Conservation (phyloP, 345 rosid species). For the Pelargonium nanum region DNA sequence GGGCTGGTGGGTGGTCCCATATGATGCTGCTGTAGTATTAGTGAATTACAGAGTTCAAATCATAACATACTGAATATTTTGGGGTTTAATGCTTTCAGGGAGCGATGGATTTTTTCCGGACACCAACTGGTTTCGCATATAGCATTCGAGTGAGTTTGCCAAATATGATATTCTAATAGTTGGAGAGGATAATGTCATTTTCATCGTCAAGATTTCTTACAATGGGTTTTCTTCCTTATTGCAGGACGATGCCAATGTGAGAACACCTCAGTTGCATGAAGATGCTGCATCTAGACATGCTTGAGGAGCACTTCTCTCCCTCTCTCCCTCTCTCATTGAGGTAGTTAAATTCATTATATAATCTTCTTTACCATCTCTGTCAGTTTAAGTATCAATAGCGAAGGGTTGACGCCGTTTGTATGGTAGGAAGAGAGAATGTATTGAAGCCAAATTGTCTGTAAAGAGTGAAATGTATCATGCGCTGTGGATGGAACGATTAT, state of each 20-base stretch:
- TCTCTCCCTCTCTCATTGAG: background rate
- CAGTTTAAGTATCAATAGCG: background rate
- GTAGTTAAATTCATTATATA: too few species aligned
- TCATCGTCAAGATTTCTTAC: background rate
- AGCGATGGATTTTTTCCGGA: conserved; percentile 65
- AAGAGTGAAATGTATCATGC: conserved; percentile 14
- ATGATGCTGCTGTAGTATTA: background rate
- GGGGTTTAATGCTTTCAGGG: conserved; percentile 28
- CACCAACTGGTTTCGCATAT: conserved; percentile 34
- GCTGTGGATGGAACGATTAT: conserved; percentile 10
- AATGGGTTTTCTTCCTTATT: conserved; percentile 3
- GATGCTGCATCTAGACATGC: conserved; percentile 64
- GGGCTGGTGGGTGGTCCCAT: conserved; percentile 30
- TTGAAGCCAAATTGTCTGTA: conserved; percentile 14
- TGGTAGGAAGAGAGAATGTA: conserved; percentile 7
- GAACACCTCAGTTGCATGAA: conserved; percentile 62
- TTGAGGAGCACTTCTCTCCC: conserved; percentile 14
- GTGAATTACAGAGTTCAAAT: background rate
- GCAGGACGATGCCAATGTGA: conserved; percentile 73
- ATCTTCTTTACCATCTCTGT: too few species aligned
- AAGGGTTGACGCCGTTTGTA: background rate
- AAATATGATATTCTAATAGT: background rate
- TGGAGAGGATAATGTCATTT: background rate
- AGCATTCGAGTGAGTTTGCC: conserved; percentile 51
- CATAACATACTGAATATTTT: background rate